phyloP scores from a whole-genome alignment of 1,284 basidiomycete species.

The Marasmius fiardii region DNA sequence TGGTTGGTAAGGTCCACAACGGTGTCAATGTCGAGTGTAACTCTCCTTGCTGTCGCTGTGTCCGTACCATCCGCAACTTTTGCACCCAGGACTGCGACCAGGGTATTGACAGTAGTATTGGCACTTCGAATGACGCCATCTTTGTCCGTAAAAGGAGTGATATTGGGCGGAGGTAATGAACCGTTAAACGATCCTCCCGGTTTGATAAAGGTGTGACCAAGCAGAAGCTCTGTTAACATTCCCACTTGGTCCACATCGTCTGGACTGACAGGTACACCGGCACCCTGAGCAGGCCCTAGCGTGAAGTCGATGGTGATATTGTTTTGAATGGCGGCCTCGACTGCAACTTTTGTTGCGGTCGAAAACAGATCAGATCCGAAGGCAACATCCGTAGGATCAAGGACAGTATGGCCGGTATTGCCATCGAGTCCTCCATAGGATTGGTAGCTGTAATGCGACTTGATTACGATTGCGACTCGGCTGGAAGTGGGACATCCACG shows the following conservation, averaged over 20 bases:
- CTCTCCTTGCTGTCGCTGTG: slow-evolving; percentile 2
- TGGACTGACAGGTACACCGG: slow-evolving; percentile 16
- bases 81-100: slow-evolving; percentile 16
- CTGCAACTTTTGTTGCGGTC: slow-evolving; percentile 8
- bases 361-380: slow-evolving; percentile 18
- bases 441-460: slow-evolving; percentile 3
- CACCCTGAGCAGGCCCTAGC: slow-evolving; percentile 16
- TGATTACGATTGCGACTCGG: not conserved
- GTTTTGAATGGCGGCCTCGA: slow-evolving; percentile 13
- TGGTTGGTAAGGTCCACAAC: slow-evolving; percentile 15
- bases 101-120: slow-evolving; percentile 11
- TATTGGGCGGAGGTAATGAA: slow-evolving; percentile 11
- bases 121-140: slow-evolving; percentile 13
- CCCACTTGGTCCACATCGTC: slow-evolving; percentile 17
- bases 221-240: slow-evolving; percentile 17
- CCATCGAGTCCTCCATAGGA: slow-evolving; percentile 6
- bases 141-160: slow-evolving; percentile 8
- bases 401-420: slow-evolving; percentile 10
- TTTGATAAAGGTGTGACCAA: slow-evolving; percentile 13
- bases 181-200: slow-evolving; percentile 12
- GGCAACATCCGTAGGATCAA: slow-evolving; percentile 16
- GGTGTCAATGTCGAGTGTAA: slow-evolving; percentile 16
- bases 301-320: slow-evolving; percentile 17
- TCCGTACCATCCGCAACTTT: slow-evolving; percentile 12
- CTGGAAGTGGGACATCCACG: not conserved